These are phyloP conservation scores for Cnidoscolus chayamansa DNA, from an alignment of 441 rosid genomes.

Conservation along the genomic window DNA sequence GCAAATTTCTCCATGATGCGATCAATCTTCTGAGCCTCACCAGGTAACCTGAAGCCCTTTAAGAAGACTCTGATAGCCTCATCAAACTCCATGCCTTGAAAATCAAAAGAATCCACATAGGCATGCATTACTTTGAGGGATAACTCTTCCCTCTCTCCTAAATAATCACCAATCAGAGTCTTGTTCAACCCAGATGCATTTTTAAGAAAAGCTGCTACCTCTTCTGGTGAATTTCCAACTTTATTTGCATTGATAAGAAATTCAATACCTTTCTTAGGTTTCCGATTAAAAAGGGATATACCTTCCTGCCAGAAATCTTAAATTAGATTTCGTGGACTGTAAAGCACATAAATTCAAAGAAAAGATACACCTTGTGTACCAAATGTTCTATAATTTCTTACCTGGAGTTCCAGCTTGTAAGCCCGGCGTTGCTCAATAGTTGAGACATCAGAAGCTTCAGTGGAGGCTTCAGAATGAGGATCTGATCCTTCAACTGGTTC, in stretches of 20 bases:
- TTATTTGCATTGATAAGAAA: slow-evolving; percentile 94
- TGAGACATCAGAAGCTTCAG: slow-evolving; percentile 79
- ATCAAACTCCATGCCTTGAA: slow-evolving; percentile 88
- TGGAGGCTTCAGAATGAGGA: slow-evolving; percentile 75
- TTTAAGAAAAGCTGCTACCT: slow-evolving; percentile 89
- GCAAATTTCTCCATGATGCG: slow-evolving; percentile 98
- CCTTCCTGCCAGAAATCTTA: slow-evolving; percentile 92
- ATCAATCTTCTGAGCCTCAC: slow-evolving; percentile 99
- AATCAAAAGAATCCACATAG: slow-evolving; percentile 91
- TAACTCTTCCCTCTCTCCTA: slow-evolving; percentile 96
- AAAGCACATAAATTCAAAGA: slow-evolving; percentile 12
- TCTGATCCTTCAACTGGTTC: slow-evolving; percentile 79
- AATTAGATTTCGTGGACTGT: slow-evolving; percentile 34
- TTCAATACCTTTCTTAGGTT: slow-evolving; percentile 94
- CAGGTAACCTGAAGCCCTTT: slow-evolving; percentile 95
- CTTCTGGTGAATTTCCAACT: slow-evolving; percentile 92
- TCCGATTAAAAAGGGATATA: slow-evolving; percentile 95
- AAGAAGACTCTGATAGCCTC: slow-evolving; percentile 89
- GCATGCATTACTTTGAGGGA: slow-evolving; percentile 97
- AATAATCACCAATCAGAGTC: slow-evolving; percentile 89
- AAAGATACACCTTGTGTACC: slow-evolving; percentile 7
- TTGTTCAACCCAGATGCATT: slow-evolving; percentile 85
- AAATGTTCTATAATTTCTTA: slow-evolving; percentile 23
- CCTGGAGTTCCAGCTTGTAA: slow-evolving; percentile 99
- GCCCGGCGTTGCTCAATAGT: slow-evolving; percentile 98